Evolutionary conservation across 2,329 filamentous ascomycete species (phyloP), one percentile per base, ranked within the genome.

Genomic region (Ceratocystis diversiconidia): DNA sequence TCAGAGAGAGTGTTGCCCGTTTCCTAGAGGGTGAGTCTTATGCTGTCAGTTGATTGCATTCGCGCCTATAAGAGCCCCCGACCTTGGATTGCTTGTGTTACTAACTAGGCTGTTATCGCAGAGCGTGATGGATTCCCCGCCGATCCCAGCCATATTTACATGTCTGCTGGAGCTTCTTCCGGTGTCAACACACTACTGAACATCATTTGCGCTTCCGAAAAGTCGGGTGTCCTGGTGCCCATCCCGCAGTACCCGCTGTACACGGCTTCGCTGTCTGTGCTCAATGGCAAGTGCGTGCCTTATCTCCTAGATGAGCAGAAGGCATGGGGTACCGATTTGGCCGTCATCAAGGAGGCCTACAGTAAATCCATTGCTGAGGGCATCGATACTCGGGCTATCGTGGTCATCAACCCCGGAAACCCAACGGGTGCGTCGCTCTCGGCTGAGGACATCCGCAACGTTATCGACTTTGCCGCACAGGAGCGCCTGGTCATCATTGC

Each of bases 221-320:
- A 88, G 68, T 88, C 88, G 4, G 94, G 94, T 68, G 84, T 99
- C 65, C 85, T 99, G 68, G 87, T 97, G 22, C 94, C 92, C 28
- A 97, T 99, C 71, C 94, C 94, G 5, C 94, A 99, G 77, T 99
- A 99, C 76, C 94, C 94, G 28, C 86, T 99, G 61, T 99, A 99
- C 79, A 97, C 92, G 7, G 94, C 94, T 30, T 94, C 92, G 0
- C 83, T 99, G 69, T 80, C 91, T 63, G 78, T 99, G 60, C 82
- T 97, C 68, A 84, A 96, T 75, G 90, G 92, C 64, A 85, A 83
- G 66, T 89, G 87, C 73, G 94, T 99, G 32, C 92, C 94, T 46
- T 99, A 99, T 79, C 88, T 90, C 77, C 85, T 99, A 62, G 89
- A 97, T 71, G 94, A 99, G 78, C 78, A 84, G 70, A 84, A 86